Evolutionary conservation across 2,329 filamentous ascomycete genomes (phyloP).

Genomic region (Fusarium miscanthi): DNA sequence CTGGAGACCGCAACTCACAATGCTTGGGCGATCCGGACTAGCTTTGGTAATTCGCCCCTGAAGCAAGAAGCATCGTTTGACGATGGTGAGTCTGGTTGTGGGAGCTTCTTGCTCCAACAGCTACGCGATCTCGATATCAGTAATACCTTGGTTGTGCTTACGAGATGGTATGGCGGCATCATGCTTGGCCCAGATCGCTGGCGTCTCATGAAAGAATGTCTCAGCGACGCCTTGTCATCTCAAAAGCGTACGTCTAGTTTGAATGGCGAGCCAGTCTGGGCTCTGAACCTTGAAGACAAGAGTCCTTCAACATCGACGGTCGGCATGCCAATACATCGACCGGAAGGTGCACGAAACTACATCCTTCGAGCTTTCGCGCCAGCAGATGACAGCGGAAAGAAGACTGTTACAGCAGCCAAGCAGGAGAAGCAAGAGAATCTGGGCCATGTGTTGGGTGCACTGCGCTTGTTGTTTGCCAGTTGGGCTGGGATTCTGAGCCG

Average conservation of each 20-base stretch:
- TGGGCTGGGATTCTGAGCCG: constrained; percentile 74
- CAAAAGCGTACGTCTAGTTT: constrained; percentile 53
- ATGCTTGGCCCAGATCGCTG: constrained; percentile 72
- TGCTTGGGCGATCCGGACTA: constrained; percentile 60
- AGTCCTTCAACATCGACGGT: constrained; percentile 53
- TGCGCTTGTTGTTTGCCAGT: constrained; percentile 78
- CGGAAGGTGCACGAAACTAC: constrained; percentile 74
- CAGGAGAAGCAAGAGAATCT: constrained; percentile 77
- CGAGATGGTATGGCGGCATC: constrained; percentile 71
- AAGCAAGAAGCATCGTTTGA: constrained; percentile 66
- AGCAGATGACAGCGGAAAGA: constrained; percentile 39
- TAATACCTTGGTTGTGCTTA: constrained; percentile 68
- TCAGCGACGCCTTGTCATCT: constrained; percentile 65
- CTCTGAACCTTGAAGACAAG: constrained; percentile 65
- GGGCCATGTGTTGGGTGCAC: constrained; percentile 73
- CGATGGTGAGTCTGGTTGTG: constrained; percentile 71
- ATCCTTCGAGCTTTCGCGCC: constrained; percentile 69
- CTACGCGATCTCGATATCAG: constrained; percentile 63
- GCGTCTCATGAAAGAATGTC: constrained; percentile 69
- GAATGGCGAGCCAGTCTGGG: constrained; percentile 68
- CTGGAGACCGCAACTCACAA: constrained; percentile 69
- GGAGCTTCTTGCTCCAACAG: constrained; percentile 65
- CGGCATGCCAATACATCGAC: constrained; percentile 78
- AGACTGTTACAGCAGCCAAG: constrained; percentile 61
- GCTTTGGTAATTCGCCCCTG: constrained; percentile 52